Percentiles rank a stretch among this genome's conserved stretches.
Evolutionary conservation across 1,284 basidiomycete species (phyloP).

Genomic region (Sporisorium exsertum): DNA sequence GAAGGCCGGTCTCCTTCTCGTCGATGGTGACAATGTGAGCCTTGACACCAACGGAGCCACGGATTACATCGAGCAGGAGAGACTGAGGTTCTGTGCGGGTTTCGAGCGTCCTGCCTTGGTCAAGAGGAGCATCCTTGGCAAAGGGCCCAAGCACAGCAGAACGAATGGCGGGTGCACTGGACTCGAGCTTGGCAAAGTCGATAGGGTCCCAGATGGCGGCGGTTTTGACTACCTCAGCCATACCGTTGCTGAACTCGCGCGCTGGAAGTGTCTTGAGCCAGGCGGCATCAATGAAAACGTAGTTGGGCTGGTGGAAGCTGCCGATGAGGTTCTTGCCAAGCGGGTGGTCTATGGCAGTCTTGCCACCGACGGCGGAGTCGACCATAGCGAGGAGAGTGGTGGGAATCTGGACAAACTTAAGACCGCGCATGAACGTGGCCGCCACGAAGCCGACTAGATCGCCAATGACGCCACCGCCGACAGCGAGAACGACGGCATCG

Average conservation of each 20-base stretch:
- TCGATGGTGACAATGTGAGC: conserved; percentile 68
- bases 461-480: conserved; percentile 94
- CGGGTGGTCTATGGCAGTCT: conserved; percentile 96
- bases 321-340: conserved; percentile 98
- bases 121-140: conserved; percentile 40
- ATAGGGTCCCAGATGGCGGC: conserved; percentile 68
- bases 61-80: conserved; percentile 67
- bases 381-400: conserved; percentile 98
- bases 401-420: conserved; percentile 94
- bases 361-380: conserved; percentile 95
- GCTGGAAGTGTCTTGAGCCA: conserved; percentile 93
- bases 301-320: conserved; percentile 97
- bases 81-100: conserved; percentile 64
- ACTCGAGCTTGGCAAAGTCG: conserved; percentile 68
- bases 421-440: conserved; percentile 82
- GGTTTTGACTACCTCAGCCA: conserved; percentile 92
- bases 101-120: conserved; percentile 60
- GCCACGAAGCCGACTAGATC: conserved; percentile 96
- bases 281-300: conserved; percentile 96
- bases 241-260: conserved; percentile 95
- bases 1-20: conserved; percentile 68
- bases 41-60: conserved; percentile 68
- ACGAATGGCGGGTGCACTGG: conserved; percentile 60
- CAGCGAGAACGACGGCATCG: conserved; percentile 90
- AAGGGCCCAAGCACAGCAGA: conserved; percentile 64